Evolutionary conservation across 495 filamentous ascomycete genomes (phyloP).

Genomic region (Alectoria sarmentosa): DNA sequence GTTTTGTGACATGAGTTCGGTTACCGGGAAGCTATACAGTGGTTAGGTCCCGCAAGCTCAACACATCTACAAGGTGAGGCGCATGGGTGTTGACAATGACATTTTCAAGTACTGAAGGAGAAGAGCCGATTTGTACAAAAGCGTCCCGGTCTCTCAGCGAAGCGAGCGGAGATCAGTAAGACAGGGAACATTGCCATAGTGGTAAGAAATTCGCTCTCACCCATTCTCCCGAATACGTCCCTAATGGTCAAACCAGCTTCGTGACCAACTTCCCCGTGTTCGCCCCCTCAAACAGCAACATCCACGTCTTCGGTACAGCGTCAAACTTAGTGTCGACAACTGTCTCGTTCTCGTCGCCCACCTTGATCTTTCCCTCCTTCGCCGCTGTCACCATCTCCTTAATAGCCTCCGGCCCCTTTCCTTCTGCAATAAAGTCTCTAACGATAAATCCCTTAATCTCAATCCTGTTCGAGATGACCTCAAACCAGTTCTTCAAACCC

Average conservation of each 20-base stretch:
- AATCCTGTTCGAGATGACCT: slow-evolving; percentile 44
- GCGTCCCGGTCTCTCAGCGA: not conserved
- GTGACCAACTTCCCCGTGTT: slow-evolving; percentile 49
- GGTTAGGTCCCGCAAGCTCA: not conserved
- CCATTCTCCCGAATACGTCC: not conserved
- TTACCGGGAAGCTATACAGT: not conserved
- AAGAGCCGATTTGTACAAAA: too few relatives aligned
- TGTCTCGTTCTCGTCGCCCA: slow-evolving; percentile 46
- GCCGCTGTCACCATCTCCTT: slow-evolving; percentile 40
- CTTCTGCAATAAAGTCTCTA: slow-evolving; percentile 39
- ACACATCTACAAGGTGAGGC: not conserved
- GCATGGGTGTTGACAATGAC: not conserved
- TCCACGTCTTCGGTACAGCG: slow-evolving; percentile 43
- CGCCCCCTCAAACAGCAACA: slow-evolving; percentile 45
- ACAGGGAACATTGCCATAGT: not conserved
- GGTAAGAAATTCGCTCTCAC: not conserved
- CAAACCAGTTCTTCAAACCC: slow-evolving; percentile 44
- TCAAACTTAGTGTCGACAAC: slow-evolving; percentile 48
- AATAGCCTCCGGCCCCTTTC: slow-evolving; percentile 19
- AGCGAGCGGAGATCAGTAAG: not conserved
- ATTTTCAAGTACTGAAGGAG: not conserved
- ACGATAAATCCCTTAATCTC: slow-evolving; percentile 58
- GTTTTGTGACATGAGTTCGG: not conserved
- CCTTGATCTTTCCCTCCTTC: slow-evolving; percentile 42
- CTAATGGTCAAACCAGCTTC: slow-evolving; percentile 28